phyloP scores from a whole-genome alignment of 768 basidiomycete species.

The Lentinula edodes region DNA sequence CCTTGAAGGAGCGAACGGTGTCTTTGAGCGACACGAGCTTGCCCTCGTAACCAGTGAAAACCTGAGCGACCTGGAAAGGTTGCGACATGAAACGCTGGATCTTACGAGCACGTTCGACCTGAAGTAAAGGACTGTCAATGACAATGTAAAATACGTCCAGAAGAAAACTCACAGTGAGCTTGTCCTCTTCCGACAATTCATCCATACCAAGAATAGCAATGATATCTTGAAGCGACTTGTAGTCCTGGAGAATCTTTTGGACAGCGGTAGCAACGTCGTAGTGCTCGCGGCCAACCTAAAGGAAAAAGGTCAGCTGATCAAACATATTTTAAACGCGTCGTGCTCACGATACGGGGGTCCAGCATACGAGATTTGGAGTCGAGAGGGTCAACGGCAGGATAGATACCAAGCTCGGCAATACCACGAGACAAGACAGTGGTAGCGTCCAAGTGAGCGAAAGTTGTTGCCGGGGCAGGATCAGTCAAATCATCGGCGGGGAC shows the following conservation, averaged over 20 bases:
- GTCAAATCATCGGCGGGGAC: slow-evolving; percentile 99
- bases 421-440: slow-evolving; percentile 99
- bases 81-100: slow-evolving; percentile 99
- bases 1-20: slow-evolving; percentile 94
- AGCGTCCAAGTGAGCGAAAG: slow-evolving; percentile 99
- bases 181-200: slow-evolving; percentile 99
- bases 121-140: slow-evolving; percentile 1
- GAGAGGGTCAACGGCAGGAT: slow-evolving; percentile 98
- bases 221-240: slow-evolving; percentile 98
- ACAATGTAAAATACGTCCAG: not conserved
- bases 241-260: slow-evolving; percentile 96
- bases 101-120: slow-evolving; percentile 98
- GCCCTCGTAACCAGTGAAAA: slow-evolving; percentile 99
- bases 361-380: slow-evolving; percentile 99
- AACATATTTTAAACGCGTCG: not conserved
- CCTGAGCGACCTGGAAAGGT: slow-evolving; percentile 99
- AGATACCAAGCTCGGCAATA: slow-evolving; percentile 98
- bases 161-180: slow-evolving; percentile 73
- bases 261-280: slow-evolving; percentile 95
- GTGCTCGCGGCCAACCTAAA: slow-evolving; percentile 81
- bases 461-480: slow-evolving; percentile 98
- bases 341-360: slow-evolving; percentile 93
- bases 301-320: slow-evolving; percentile 6
- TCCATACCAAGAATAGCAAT: slow-evolving; percentile 99
- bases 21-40: slow-evolving; percentile 96